Conservation (phyloP, 2,329 filamentous ascomycete genomes). For the Exserohilum turcica region DNA sequence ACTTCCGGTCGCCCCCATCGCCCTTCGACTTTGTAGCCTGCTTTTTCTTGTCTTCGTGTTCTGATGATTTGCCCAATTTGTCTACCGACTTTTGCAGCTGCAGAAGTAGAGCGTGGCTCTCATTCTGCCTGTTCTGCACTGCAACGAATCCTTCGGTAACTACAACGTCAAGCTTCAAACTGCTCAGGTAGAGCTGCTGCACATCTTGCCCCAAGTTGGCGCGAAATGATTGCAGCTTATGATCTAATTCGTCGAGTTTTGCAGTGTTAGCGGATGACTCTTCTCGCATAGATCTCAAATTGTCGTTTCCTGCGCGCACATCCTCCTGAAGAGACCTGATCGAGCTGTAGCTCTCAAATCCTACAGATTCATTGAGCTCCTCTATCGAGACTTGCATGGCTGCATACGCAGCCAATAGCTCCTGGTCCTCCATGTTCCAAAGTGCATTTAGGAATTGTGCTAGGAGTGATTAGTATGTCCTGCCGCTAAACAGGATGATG, state of each 20-base stretch:
- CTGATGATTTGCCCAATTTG: not conserved
- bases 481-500: too few relatives aligned
- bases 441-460: constrained; percentile 18
- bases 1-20: not conserved
- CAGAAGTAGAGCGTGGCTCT: not conserved
- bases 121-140: not conserved
- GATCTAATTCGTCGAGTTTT: not conserved
- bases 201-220: not conserved
- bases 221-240: not conserved
- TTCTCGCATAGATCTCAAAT: not conserved
- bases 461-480: not conserved
- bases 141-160: not conserved
- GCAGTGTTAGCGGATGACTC: not conserved
- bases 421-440: constrained; percentile 18
- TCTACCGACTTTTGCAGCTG: not conserved
- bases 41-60: constrained; percentile 1
- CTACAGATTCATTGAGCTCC: constrained; percentile 16
- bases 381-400: constrained; percentile 18
- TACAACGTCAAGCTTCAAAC: not conserved
- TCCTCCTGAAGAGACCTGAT: constrained; percentile 6
- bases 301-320: constrained; percentile 3
- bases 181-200: not conserved
- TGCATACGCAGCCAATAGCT: constrained; percentile 14
- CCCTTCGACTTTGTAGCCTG: not conserved
- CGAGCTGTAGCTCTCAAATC: constrained; percentile 11